A percentile compares a stretch with the other conserved stretches of the same genome.
These are phyloP conservation scores for Mycena alexandri DNA, from an alignment of 768 basidiomycete species.

Conservation along the genomic window DNA sequence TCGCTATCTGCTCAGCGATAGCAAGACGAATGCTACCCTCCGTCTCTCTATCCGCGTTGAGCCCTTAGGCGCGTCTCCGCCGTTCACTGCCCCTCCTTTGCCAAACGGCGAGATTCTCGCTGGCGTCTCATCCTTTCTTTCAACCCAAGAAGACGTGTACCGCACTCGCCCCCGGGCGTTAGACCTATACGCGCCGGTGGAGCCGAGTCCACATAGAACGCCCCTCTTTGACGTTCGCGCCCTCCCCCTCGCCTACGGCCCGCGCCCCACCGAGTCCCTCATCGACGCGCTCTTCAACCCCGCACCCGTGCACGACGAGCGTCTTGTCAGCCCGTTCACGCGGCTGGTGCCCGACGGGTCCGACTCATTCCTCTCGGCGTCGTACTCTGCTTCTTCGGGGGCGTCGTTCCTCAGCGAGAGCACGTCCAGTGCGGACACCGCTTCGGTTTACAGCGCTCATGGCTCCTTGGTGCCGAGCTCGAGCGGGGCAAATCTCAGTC, in stretches of 20 bases:
- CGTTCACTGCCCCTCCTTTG: conserved; percentile 74
- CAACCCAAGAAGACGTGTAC: conserved; percentile 56
- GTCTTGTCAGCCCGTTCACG: conserved; percentile 58
- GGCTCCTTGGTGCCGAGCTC: background rate
- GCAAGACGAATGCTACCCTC: conserved; percentile 84
- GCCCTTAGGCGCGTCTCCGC: conserved; percentile 33
- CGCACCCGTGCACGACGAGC: conserved; percentile 57
- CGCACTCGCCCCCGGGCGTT: conserved; percentile 64
- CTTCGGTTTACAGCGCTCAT: background rate
- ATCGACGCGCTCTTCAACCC: conserved; percentile 89
- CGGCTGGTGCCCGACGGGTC: conserved; percentile 42
- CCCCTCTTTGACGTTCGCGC: conserved; percentile 53
- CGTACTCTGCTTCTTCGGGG: background rate
- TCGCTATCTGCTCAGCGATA: conserved; percentile 75
- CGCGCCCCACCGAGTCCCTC: conserved; percentile 76
- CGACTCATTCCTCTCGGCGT: background rate
- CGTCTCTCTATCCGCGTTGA: conserved; percentile 73
- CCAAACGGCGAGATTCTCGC: conserved; percentile 80
- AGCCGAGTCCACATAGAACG: conserved; percentile 8
- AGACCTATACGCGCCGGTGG: conserved; percentile 54
- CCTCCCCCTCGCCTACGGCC: conserved; percentile 68
- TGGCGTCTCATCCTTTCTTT: conserved; percentile 71
- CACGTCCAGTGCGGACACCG: background rate
- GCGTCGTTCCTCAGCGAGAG: background rate
- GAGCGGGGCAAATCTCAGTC: conserved; percentile 5